Evolutionary conservation across 352 stramenopile species (phyloP).

Genomic region (Saprolegnia parasitica): DNA sequence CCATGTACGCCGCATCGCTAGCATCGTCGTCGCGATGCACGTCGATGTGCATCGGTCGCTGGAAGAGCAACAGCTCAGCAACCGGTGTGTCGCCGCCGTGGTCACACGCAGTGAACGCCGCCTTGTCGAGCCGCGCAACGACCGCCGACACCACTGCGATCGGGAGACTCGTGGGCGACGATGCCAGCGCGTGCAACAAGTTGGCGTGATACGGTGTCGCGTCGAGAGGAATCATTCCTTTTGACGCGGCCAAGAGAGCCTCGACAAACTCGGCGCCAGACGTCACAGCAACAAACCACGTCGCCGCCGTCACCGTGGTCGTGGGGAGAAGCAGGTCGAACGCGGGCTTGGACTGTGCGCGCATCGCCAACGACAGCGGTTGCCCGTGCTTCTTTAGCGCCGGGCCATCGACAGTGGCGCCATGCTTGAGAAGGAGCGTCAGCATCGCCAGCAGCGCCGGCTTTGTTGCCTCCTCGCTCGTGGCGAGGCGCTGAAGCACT

Average conservation of each 20-base stretch:
- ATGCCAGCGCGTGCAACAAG: constrained; percentile 58
- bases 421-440: constrained; percentile 47
- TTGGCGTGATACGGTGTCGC: constrained; percentile 38
- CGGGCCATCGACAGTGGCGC: constrained; percentile 45
- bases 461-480: not conserved
- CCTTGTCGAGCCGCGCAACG: constrained; percentile 34
- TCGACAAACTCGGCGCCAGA: constrained; percentile 46
- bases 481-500: constrained; percentile 42
- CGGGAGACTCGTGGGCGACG: too few relatives aligned
- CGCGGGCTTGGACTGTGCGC: constrained; percentile 38
- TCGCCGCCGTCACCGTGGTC: constrained; percentile 41
- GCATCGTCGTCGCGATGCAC: constrained; percentile 37
- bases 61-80: constrained; percentile 40
- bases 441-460: constrained; percentile 39
- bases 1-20: constrained; percentile 40
- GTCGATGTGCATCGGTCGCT: constrained; percentile 24
- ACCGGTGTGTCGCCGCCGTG: constrained; percentile 45
- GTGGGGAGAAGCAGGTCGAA: constrained; percentile 51
- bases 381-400: constrained; percentile 30
- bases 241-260: constrained; percentile 38
- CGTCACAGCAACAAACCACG: constrained; percentile 52
- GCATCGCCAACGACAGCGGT: constrained; percentile 59
- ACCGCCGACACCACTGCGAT: not conserved
- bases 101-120: constrained; percentile 51
- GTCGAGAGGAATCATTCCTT: constrained; percentile 32